phyloP scores from a whole-genome alignment of 495 filamentous ascomycete species.

The Neurospora sp. region DNA sequence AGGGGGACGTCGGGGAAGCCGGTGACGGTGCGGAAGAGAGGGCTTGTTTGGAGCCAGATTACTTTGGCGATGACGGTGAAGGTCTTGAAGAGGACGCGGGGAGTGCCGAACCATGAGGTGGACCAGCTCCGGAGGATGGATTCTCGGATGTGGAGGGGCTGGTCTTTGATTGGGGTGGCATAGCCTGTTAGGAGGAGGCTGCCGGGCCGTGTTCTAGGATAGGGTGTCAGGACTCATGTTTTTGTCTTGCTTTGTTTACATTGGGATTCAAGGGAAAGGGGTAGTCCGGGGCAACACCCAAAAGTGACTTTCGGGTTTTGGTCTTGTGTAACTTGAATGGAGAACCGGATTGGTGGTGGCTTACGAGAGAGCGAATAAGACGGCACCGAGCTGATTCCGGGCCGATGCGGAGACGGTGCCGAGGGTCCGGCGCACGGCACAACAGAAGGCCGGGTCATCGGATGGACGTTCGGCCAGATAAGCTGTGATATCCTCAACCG shows the following conservation, averaged over 20 bases:
- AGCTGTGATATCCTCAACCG: conserved; percentile 20
- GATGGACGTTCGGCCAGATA: conserved; percentile 23
- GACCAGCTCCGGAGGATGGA: conserved; percentile 51
- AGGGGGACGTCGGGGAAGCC: conserved; percentile 53
- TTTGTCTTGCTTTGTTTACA: background rate
- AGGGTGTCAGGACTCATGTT: background rate
- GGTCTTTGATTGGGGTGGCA: conserved; percentile 50
- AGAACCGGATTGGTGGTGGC: background rate
- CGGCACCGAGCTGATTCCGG: conserved; percentile 18
- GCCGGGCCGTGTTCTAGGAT: conserved; percentile 52
- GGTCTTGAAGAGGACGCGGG: conserved; percentile 47
- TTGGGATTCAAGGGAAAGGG: background rate
- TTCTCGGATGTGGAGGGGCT: conserved; percentile 49
- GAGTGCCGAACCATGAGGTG: conserved; percentile 44
- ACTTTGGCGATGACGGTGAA: conserved; percentile 45
- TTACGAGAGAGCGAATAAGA: conserved; percentile 21
- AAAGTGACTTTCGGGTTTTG: background rate
- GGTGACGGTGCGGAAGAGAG: conserved; percentile 45
- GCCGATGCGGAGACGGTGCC: conserved; percentile 11
- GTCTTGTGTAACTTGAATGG: background rate
- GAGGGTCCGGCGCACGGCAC: conserved; percentile 15
- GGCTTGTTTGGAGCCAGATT: conserved; percentile 50
- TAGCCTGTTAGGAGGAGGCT: conserved; percentile 59
- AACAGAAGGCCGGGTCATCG: conserved; percentile 14
- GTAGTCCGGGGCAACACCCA: background rate